Evolutionary conservation across 2,329 filamentous ascomycete genomes (phyloP).

Genomic region (Colletotrichum sp.): DNA sequence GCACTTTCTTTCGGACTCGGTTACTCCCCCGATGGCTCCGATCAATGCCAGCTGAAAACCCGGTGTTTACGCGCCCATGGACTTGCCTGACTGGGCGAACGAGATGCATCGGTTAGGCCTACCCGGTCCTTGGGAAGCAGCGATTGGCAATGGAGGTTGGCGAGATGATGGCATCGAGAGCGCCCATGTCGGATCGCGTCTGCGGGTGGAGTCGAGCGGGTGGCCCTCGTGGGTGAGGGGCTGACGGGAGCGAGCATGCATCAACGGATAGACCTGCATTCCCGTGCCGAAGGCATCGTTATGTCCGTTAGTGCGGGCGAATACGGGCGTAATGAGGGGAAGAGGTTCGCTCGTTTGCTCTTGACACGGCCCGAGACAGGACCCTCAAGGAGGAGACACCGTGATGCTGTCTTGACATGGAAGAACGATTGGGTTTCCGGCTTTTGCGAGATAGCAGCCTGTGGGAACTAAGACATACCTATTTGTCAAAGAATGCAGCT

Average conservation of each 20-base stretch:
- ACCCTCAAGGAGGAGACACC: background rate
- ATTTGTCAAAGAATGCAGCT: background rate
- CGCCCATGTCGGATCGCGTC: background rate
- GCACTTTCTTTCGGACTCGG: background rate
- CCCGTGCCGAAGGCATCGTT: background rate
- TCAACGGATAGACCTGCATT: background rate
- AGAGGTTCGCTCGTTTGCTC: background rate
- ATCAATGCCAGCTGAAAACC: background rate
- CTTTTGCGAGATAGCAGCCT: background rate
- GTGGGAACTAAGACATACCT: too few relatives aligned
- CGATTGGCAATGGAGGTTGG: background rate
- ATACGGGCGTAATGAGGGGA: background rate
- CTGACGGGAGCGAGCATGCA: background rate
- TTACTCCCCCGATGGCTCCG: background rate
- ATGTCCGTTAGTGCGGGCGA: background rate
- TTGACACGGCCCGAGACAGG: background rate
- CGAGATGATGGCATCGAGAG: background rate
- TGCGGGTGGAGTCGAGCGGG: background rate
- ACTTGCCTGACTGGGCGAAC: background rate
- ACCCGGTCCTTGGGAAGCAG: background rate
- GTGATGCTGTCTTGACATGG: background rate
- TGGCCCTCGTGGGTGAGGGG: background rate
- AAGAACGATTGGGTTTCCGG: background rate
- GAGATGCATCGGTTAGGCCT: background rate
- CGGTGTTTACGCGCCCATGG: background rate